Conservation (phyloP, 371 early-diverging fungal genomes). For the Batrachochytrium dendrobatidis region DNA sequence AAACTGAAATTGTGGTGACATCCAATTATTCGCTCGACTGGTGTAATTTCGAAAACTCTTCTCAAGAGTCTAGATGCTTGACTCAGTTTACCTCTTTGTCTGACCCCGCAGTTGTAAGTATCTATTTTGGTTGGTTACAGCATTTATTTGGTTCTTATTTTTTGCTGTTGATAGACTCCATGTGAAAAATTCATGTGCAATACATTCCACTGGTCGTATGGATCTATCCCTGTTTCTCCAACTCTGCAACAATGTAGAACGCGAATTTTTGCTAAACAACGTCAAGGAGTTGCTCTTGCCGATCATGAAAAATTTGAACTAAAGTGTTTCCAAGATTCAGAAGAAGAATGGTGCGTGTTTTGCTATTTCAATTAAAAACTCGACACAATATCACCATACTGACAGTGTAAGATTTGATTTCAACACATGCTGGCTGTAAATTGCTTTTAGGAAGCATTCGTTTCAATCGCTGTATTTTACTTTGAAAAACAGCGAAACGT, state of each 20-base stretch:
- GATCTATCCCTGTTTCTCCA: constrained; percentile 4
- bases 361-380: neutral
- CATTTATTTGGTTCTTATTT: neutral
- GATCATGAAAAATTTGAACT: constrained; percentile 4
- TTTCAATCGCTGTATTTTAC: constrained; percentile 15
- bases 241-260: constrained; percentile 9
- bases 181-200: constrained; percentile 3
- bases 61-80: neutral
- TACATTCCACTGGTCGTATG: constrained; percentile 17
- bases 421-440: neutral
- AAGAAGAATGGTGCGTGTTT: constrained; percentile 15
- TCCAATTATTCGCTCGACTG: constrained; percentile 1
- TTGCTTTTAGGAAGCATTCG: constrained; percentile 16
- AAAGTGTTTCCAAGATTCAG: constrained; percentile 8
- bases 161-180: neutral
- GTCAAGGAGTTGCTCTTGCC: constrained; percentile 5
- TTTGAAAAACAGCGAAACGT: neutral
- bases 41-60: neutral
- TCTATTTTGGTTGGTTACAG: neutral
- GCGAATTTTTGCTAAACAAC: constrained; percentile 9
- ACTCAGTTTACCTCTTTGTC: neutral
- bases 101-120: neutral
- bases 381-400: neutral
- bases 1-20: neutral
- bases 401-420: neutral